Evolutionary conservation across 768 basidiomycete genomes (phyloP).

Genomic region (Rhodotorula diobovata): DNA sequence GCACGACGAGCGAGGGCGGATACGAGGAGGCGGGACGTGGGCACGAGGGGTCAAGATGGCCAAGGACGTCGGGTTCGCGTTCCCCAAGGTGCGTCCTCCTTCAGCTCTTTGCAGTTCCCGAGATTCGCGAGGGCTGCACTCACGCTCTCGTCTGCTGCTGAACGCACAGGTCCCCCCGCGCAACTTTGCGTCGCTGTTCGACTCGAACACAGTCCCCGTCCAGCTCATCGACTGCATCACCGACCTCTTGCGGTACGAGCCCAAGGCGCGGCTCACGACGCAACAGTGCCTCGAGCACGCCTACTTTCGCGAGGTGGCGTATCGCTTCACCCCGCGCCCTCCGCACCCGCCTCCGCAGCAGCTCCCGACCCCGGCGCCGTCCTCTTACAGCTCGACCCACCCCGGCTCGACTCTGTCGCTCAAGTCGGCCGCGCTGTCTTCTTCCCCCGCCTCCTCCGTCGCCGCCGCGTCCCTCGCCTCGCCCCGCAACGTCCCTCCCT

Average conservation of each 20-base stretch:
- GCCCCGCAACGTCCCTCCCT: conserved; percentile 38
- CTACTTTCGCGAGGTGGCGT: conserved; percentile 71
- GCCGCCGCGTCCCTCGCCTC: conserved; percentile 23
- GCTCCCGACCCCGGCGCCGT: conserved; percentile 11
- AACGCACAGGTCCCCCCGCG: conserved; percentile 49
- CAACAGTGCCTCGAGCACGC: conserved; percentile 79
- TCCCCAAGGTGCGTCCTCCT: conserved; percentile 67
- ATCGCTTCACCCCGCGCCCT: conserved; percentile 46
- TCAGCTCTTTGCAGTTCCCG: neutral
- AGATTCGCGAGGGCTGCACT: neutral
- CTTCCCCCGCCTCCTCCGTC: neutral
- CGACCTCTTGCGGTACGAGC: conserved; percentile 87
- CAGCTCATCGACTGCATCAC: conserved; percentile 86
- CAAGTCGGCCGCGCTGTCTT: conserved; percentile 17
- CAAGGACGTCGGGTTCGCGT: conserved; percentile 73
- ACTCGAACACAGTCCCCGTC: conserved; percentile 62
- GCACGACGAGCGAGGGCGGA: conserved; percentile 61
- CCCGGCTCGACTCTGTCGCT: conserved; percentile 2
- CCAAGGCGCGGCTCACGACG: conserved; percentile 76
- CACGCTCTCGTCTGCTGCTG: neutral
- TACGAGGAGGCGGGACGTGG: conserved; percentile 85
- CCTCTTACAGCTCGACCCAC: conserved; percentile 13
- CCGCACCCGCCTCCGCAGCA: conserved; percentile 36
- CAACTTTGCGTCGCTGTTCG: conserved; percentile 63
- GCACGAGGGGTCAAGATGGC: conserved; percentile 79